These are phyloP conservation scores for Arthroderma uncinatum DNA, from an alignment of 2,329 filamentous ascomycete genomes.

Conservation along the genomic window DNA sequence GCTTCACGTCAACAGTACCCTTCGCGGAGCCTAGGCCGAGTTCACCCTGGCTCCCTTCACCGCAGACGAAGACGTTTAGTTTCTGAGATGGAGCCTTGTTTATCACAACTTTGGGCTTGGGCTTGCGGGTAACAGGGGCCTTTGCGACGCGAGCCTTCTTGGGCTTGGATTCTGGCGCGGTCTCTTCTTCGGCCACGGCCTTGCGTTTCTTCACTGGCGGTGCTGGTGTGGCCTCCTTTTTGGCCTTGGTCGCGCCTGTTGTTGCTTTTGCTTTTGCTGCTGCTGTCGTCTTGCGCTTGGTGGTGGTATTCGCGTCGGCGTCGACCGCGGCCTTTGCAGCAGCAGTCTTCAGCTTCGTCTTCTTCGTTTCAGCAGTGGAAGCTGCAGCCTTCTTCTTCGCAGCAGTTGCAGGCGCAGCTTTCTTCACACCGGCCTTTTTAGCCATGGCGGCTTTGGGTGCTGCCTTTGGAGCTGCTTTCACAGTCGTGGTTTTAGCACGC, in stretches of 20 bases:
- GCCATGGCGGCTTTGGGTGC: conserved; percentile 1
- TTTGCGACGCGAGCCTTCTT: conserved; percentile 18
- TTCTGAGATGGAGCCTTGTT: conserved; percentile 47
- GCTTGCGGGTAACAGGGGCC: conserved; percentile 7
- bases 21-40: conserved; percentile 62
- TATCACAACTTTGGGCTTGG: conserved; percentile 35
- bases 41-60: conserved; percentile 69
- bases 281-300: conserved; percentile 3
- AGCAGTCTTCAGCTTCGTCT: conserved; percentile 6
- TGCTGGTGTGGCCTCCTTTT: conserved; percentile 19
- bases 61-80: conserved; percentile 69
- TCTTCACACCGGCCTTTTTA: conserved; percentile 8
- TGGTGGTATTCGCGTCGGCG: conserved; percentile 1
- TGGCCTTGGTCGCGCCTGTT: neutral
- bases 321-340: neutral
- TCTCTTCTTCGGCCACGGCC: conserved; percentile 13
- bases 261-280: neutral
- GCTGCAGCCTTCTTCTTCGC: conserved; percentile 5
- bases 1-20: conserved; percentile 59
- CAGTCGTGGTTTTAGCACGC: neutral
- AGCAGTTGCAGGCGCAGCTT: neutral
- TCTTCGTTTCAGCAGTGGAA: conserved; percentile 2
- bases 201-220: conserved; percentile 11
- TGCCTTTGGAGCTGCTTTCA: conserved; percentile 6
- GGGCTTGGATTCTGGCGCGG: conserved; percentile 9